phyloP scores from a whole-genome alignment of 345 rosid genomes.

The Microthlaspi erraticum region DNA sequence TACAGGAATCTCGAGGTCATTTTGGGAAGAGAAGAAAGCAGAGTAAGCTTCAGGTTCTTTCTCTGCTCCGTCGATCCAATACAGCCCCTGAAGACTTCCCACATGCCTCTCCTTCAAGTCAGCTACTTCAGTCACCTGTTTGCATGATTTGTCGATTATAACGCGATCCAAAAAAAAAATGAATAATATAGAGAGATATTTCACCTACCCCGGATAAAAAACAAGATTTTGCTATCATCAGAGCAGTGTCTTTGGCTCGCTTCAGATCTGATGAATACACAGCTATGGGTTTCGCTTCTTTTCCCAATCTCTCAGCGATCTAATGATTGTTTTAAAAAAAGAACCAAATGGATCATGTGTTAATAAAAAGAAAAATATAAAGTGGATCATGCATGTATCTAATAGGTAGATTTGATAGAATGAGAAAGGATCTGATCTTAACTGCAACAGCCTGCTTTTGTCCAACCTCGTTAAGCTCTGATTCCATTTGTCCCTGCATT shows the following conservation, averaged over 20 bases:
- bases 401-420: background rate
- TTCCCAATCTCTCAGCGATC: slow-evolving; percentile 48
- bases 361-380: background rate
- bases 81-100: slow-evolving; percentile 45
- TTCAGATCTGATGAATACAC: slow-evolving; percentile 47
- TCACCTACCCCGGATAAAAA: slow-evolving; percentile 33
- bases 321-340: background rate
- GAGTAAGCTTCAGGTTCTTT: slow-evolving; percentile 48
- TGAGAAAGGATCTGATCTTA: slow-evolving; percentile 37
- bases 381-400: background rate
- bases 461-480: slow-evolving; percentile 48
- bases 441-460: slow-evolving; percentile 51
- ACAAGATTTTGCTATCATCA: slow-evolving; percentile 40
- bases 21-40: slow-evolving; percentile 47
- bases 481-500: slow-evolving; percentile 46
- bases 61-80: slow-evolving; percentile 46
- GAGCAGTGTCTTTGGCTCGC: slow-evolving; percentile 49
- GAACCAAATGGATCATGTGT: background rate
- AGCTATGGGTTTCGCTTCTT: slow-evolving; percentile 40
- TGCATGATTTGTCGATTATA: too few species aligned
- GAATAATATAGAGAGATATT: background rate
- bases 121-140: slow-evolving; percentile 43
- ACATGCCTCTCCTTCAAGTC: slow-evolving; percentile 48
- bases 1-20: slow-evolving; percentile 46
- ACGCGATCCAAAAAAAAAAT: too few species aligned